Base-by-base conservation (phyloP, 306 rosid genomes). In the Albizia julibrissin region DNA sequence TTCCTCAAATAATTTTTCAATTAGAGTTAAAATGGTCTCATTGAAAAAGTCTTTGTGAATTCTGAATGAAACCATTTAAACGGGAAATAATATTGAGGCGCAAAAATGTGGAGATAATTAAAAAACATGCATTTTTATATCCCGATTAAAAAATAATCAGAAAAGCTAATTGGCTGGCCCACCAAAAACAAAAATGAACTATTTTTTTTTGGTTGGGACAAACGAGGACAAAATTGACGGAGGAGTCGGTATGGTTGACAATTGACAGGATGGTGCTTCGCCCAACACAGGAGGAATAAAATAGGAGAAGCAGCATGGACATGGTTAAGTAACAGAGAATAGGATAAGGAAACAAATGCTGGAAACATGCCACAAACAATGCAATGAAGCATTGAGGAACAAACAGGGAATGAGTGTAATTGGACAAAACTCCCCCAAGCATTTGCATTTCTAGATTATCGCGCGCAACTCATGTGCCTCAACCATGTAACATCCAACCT, bases 401-500 rank as follows among this genome's bases (percentile, higher is more conserved):
- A 18, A 40, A 29, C 29, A 43, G 6, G 40, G 62, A 80, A 72
- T 59, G 49, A 80, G 8, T 44, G 26, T 72, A 58, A n/a, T 43
- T 72, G 65, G 24, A 72, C 27, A 43, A 2, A 19, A 1, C 34
- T 21, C 39, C 34, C 0, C 10, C 16, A 19, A 71, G 58, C 71
- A 56, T 21, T 78, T 58, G 83, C 73, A 8, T 1, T 34, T 42
- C 19, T 13, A 19, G 78, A 39, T 27, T 21, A 71, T 71, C 83
- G 72, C 24, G 59, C 61, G 78, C 8, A 72, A 5, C 27, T 72
- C 83, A 59, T 62, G 72, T 22, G 70, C 66, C 61, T 69, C 39
- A 21, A n/a, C 68, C 13, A 19, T 11, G 13, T 5, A 47, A 47
- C 47, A 7, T 10, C 2, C 12, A 42, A 42, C 46, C 52, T 13